Base-by-base conservation (phyloP, 2,329 filamentous ascomycete genomes). In the Hypoxylon sp. region DNA sequence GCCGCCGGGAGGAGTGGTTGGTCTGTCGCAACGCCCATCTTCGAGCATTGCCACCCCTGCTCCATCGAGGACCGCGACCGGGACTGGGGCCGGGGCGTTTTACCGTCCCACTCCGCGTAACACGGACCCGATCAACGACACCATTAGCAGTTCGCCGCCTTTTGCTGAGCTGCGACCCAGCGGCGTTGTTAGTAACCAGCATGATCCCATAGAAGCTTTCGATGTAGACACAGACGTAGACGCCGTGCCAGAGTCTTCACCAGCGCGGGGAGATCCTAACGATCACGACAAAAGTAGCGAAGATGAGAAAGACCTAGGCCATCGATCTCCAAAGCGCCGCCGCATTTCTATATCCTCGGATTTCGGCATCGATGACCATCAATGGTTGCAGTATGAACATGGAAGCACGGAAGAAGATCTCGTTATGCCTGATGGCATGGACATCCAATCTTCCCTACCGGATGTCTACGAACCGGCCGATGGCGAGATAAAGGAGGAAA, bases 341-440 rank as follows among this genome's bases (percentile, higher is more conserved):
- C 78, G 80, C 17, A 73, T 81, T 19, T 81, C 79, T 7, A 72
- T 78, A 43, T 76, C 75, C 7, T 74, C 77, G 0, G 61, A 63
- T 17, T 38, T 65, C 34, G 55, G 62, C 36, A 21, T 50, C 21
- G 56, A 70, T 6, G 50, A 63, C 11, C 11, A 19, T 13, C 6
- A 17, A 3, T 32, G 19, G 9, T 19, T 17, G 17, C 23, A 50
- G 14, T 41, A 21, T 3, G 14, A 21, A 17, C 5, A 19, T 17
- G 14, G 21, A 14, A 41, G 9, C 10, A 5, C 2, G 17, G 43
- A 59, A 17, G 43, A 59, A 34, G 68, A 74, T 50, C 30, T 68
- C 13, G 28, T 65, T 50, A 77, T 76, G 71, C 63, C 50, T 10
- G 57, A 72, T 21, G 61, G 60, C 7, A 17, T 19, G 63, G 58